Base-by-base conservation (phyloP, 2,329 filamentous ascomycete species). In the Clarireedia monteithiana region DNA sequence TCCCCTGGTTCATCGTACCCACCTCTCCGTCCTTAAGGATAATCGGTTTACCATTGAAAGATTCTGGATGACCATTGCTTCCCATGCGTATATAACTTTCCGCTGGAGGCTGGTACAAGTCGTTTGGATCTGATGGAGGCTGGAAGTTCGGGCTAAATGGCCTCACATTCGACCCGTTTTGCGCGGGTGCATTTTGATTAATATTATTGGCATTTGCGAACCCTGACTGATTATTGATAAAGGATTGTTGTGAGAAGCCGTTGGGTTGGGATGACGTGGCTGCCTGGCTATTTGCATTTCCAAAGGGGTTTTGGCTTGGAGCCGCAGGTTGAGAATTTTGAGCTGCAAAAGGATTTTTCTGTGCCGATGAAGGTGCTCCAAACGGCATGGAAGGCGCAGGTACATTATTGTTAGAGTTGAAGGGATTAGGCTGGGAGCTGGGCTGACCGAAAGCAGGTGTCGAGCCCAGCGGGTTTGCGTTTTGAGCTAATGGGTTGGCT, bases 41-140 rank as follows among this genome's bases (percentile, higher is more conserved):
- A 0, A 89, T 84, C 0, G 75, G 75, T 60, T 80, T 80, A 17
- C 81, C 81, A 62, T 87, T 87, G 75, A 85, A 91, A 57, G 73
- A 72, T 0, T 71, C 68, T 1, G 89, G 69, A 34, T 70, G 70
- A 0, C 76, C 64, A 39, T 45, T 55, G 20, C 42, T 50, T 26
- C 61, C 63, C 15, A 55, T 60, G 5, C 61, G 59, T 40, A 48
- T 59, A 51, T 69, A 69, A 6, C 55, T 60, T 6, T 50, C 46
- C 6, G 63, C 42, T 2, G 59, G 48, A 26, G 61, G 60, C 42
- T 62, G 60, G 14, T 46, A 30, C n/a, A 47, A 24, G 39, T 20
- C n/a, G 12, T 53, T 38, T 42, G 50, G n/a, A 36, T 55, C 34
- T 17, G n/a, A 14, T 17, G 55, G 53, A 10, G 53, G 46, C 36